Conservation (phyloP, 768 basidiomycete species). For the Trametes maxima region DNA sequence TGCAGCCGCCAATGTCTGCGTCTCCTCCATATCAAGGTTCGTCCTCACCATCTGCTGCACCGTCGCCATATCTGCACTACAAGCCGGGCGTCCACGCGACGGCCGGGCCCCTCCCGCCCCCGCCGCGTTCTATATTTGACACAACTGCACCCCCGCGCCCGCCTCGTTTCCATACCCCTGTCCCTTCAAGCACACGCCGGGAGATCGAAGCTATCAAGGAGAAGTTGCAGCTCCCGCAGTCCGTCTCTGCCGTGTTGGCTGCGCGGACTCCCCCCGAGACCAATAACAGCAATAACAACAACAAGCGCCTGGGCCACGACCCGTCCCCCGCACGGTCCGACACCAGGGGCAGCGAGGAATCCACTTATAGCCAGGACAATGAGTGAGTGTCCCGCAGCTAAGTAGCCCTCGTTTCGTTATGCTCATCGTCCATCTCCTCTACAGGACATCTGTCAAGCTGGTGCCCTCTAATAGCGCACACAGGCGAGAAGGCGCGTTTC, state of each 20-base stretch:
- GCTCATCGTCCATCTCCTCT: background rate
- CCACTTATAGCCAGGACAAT: slow-evolving; percentile 24
- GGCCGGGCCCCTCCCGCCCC: slow-evolving; percentile 73
- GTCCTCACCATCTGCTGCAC: background rate
- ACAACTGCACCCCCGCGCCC: slow-evolving; percentile 61
- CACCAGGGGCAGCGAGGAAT: slow-evolving; percentile 13
- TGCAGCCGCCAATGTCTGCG: slow-evolving; percentile 11
- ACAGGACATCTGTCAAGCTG: slow-evolving; percentile 20
- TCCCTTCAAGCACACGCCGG: slow-evolving; percentile 33
- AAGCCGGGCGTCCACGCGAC: slow-evolving; percentile 70
- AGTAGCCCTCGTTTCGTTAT: background rate
- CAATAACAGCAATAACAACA: background rate
- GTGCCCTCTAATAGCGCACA: slow-evolving; percentile 31
- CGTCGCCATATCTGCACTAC: slow-evolving; percentile 56
- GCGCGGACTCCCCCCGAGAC: slow-evolving; percentile 27
- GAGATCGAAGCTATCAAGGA: slow-evolving; percentile 63
- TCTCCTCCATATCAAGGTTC: slow-evolving; percentile 2
- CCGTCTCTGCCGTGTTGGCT: slow-evolving; percentile 43
- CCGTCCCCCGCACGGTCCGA: slow-evolving; percentile 3
- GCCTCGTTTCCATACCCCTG: slow-evolving; percentile 40
- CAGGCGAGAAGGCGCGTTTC: slow-evolving; percentile 67
- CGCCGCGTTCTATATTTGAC: slow-evolving; percentile 58
- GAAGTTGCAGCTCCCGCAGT: slow-evolving; percentile 58
- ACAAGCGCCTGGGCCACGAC: slow-evolving; percentile 7
- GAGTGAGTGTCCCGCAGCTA: slow-evolving; percentile 6